Percentiles rank a stretch among this genome's conserved stretches.
phyloP scores from a whole-genome alignment of 2,329 filamentous ascomycete genomes.

The Fusarium palustre region DNA sequence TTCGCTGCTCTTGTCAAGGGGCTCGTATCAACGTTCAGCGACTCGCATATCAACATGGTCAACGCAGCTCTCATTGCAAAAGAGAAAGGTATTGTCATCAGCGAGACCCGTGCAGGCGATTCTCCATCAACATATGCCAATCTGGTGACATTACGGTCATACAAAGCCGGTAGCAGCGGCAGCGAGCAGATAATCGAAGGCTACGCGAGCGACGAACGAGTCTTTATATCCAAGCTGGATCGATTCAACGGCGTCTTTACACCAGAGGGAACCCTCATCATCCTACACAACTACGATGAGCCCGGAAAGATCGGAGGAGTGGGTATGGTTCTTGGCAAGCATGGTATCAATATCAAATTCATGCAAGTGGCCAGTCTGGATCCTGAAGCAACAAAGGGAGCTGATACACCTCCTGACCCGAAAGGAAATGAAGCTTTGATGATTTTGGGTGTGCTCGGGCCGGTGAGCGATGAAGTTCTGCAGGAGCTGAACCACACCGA shows the following conservation, averaged over 20 bases:
- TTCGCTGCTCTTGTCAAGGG: slow-evolving; percentile 85
- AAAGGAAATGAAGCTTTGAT: slow-evolving; percentile 78
- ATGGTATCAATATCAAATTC: slow-evolving; percentile 81
- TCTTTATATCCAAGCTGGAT: slow-evolving; percentile 79
- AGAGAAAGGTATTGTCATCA: slow-evolving; percentile 81
- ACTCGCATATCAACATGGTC: slow-evolving; percentile 81
- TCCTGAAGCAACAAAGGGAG: slow-evolving; percentile 39
- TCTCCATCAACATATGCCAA: slow-evolving; percentile 75
- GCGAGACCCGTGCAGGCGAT: slow-evolving; percentile 75
- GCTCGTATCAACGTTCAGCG: slow-evolving; percentile 75
- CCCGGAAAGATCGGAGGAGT: slow-evolving; percentile 87
- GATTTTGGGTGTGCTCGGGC: slow-evolving; percentile 80
- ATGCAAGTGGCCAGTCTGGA: slow-evolving; percentile 77
- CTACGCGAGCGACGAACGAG: slow-evolving; percentile 71
- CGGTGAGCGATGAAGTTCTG: slow-evolving; percentile 68
- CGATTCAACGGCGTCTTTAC: slow-evolving; percentile 80
- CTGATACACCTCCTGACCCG: slow-evolving; percentile 36
- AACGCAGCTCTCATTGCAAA: slow-evolving; percentile 81
- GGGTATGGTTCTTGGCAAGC: slow-evolving; percentile 74
- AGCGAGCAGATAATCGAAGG: slow-evolving; percentile 68
- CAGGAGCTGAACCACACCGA: slow-evolving; percentile 61
- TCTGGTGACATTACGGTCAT: slow-evolving; percentile 75
- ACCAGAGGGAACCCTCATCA: slow-evolving; percentile 79
- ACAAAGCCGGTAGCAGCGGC: slow-evolving; percentile 48
- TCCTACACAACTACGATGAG: slow-evolving; percentile 83